Evolutionary conservation across 2,329 filamentous ascomycete species (phyloP).

Genomic region (Colletotrichum lini): DNA sequence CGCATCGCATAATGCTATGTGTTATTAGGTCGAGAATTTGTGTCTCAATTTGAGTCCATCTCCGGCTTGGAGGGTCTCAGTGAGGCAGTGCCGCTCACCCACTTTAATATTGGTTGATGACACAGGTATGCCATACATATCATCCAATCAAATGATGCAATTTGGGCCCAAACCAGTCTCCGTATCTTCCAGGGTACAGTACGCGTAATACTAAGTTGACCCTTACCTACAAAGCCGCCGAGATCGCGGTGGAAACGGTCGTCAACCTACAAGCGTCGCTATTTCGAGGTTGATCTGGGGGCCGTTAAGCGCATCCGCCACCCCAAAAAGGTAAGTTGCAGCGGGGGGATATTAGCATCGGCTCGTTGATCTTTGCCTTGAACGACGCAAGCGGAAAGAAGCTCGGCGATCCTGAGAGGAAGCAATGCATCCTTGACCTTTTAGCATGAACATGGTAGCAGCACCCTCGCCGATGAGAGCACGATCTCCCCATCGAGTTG

Average conservation of each 20-base stretch:
- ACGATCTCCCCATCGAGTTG: background rate
- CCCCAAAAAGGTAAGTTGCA: background rate
- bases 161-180: background rate
- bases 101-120: conserved; percentile 20
- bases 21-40: background rate
- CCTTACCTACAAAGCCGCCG: background rate
- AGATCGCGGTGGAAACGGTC: background rate
- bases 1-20: background rate
- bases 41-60: conserved; percentile 9
- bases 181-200: background rate
- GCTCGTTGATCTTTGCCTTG: conserved; percentile 17
- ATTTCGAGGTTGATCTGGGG: conserved; percentile 17
- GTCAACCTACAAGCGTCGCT: background rate
- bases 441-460: conserved; percentile 7
- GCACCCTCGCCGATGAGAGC: conserved; percentile 5
- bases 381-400: background rate
- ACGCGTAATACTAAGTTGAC: conserved; percentile 3
- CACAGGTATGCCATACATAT: conserved; percentile 6
- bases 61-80: conserved; percentile 19
- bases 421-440: conserved; percentile 7
- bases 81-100: conserved; percentile 35
- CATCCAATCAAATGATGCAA: background rate
- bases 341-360: conserved; percentile 7
- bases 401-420: background rate
- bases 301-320: background rate